Percentiles rank a stretch among this genome's conserved stretches.
These are phyloP conservation scores for Exophiala phaeomuriformis DNA, from an alignment of 2,329 filamentous ascomycete species.

Conservation along the genomic window DNA sequence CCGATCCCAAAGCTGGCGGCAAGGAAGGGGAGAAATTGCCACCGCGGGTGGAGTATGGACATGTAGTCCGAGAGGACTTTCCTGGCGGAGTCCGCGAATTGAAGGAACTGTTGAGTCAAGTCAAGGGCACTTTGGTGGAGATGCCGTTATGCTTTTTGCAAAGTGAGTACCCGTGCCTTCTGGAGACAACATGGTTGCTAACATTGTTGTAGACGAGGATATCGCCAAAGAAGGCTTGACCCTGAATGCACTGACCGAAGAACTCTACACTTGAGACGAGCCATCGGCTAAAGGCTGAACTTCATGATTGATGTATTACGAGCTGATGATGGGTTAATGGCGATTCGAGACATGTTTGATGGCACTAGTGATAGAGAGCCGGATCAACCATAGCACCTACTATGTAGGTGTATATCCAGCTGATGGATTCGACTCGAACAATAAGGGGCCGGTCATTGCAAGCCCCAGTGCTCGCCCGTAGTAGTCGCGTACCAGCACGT, in stretches of 20 bases:
- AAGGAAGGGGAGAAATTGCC: conserved; percentile 37
- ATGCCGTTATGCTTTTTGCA: conserved; percentile 81
- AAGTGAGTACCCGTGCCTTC: conserved; percentile 16
- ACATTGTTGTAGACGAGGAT: conserved; percentile 60
- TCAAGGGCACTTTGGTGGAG: conserved; percentile 69
- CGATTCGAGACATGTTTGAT: not conserved
- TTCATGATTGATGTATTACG: conserved; percentile 2
- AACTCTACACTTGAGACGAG: conserved; percentile 56
- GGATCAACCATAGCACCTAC: no score
- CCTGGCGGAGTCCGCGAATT: conserved; percentile 60
- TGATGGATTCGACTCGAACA: not conserved
- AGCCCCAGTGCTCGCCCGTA: not conserved
- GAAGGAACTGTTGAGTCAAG: conserved; percentile 59
- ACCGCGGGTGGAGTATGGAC: conserved; percentile 69
- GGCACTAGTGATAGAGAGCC: not conserved
- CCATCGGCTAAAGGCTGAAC: not conserved
- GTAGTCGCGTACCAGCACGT: not conserved
- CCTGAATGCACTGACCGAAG: conserved; percentile 64
- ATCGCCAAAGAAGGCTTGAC: conserved; percentile 74
- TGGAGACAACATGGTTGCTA: conserved; percentile 1
- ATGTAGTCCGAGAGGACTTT: conserved; percentile 77
- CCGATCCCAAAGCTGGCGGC: conserved; percentile 39
- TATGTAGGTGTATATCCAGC: no score
- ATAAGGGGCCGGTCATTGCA: not conserved
- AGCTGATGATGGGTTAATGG: not conserved